phyloP scores from a whole-genome alignment of 1,284 basidiomycete genomes.

The Cryptococcus sp. region DNA sequence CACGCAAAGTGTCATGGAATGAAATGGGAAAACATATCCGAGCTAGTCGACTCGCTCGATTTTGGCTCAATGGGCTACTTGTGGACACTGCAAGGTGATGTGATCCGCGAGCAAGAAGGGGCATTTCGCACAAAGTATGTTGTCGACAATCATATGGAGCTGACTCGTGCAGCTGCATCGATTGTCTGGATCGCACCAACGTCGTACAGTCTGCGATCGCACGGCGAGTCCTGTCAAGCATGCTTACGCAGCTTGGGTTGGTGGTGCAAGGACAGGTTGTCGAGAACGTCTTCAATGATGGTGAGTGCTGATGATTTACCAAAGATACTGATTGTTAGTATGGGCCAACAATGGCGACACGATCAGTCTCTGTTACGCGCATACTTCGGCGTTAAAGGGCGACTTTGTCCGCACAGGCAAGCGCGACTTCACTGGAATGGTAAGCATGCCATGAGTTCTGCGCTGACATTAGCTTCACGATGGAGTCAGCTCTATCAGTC shows the following conservation, averaged over 20 bases:
- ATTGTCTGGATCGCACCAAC: conserved; percentile 86
- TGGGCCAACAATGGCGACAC: conserved; percentile 68
- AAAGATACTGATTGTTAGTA: conserved; percentile 55
- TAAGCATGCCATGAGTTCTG: conserved; percentile 53
- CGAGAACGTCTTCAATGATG: conserved; percentile 82
- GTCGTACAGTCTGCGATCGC: conserved; percentile 90
- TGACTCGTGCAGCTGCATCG: conserved; percentile 74
- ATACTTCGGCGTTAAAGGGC: conserved; percentile 72
- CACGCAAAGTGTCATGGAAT: conserved; percentile 68
- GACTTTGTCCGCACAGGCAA: conserved; percentile 96
- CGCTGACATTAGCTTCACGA: conserved; percentile 61
- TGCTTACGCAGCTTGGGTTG: conserved; percentile 72
- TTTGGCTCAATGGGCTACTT: conserved; percentile 83
- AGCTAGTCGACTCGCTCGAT: conserved; percentile 70
- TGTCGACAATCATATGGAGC: neutral
- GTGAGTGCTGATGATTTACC: conserved; percentile 54
- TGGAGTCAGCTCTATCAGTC: conserved; percentile 85
- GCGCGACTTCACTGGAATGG: conserved; percentile 83
- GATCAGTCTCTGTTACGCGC: conserved; percentile 59
- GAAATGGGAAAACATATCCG: conserved; percentile 81
- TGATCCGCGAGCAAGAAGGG: conserved; percentile 78
- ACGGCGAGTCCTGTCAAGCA: conserved; percentile 73
- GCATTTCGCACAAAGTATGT: conserved; percentile 65
- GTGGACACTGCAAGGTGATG: conserved; percentile 73
- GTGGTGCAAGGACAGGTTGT: conserved; percentile 56